Base-by-base conservation (phyloP, 257 asterid genomes). In the Penstemon newberryi region DNA sequence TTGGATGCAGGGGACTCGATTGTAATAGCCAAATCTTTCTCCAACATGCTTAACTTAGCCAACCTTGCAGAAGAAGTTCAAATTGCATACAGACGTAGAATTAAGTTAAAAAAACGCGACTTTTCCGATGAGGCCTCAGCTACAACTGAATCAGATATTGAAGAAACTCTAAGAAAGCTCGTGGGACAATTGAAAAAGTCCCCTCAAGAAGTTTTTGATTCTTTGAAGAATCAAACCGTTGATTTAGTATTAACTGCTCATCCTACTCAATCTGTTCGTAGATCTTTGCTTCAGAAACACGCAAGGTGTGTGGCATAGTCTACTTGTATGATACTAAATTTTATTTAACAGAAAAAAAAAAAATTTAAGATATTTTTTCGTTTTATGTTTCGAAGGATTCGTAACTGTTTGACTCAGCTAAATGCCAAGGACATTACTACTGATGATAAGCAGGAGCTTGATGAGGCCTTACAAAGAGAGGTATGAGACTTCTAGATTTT, bases 41-140 rank as follows among this genome's bases (percentile, higher is more conserved):
- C 99, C 13, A 78, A 90, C 88, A 93, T 93, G 99, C 96, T 93
- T 74, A 93, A 72, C 76, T 83, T 93, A 50, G 99, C 85, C 70
- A 93, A 90, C 77, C 93, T 93, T 70, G 99, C 97, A 4, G 99
- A 93, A 76, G 99, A 93, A 80, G 99, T 93, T 79, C 99, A 93
- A 87, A 90, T 93, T 76, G 99, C 99, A 6, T 87, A 85, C 86
- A 81, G 99, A 50, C 89, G 97, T 10, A 80, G 99, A 78, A 84
- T 56, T 45, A 93, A 93, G 83, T 67, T 86, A 55, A 90, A 93
- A 57, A 88, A 87, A 75, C 74, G 87, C 1, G 95, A 88, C 63
- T 87, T 88, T 64, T 84, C 96, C 3, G 99, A 90, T 66, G 99
- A 93, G 86, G 95, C 95, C 52, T 82, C 93, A 37, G 99, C 99